A percentile compares a stretch with the other conserved stretches of the same genome.
Evolutionary conservation across 805 yeast genomes (phyloP).

Genomic region (Hanseniaspora nectarophila): DNA sequence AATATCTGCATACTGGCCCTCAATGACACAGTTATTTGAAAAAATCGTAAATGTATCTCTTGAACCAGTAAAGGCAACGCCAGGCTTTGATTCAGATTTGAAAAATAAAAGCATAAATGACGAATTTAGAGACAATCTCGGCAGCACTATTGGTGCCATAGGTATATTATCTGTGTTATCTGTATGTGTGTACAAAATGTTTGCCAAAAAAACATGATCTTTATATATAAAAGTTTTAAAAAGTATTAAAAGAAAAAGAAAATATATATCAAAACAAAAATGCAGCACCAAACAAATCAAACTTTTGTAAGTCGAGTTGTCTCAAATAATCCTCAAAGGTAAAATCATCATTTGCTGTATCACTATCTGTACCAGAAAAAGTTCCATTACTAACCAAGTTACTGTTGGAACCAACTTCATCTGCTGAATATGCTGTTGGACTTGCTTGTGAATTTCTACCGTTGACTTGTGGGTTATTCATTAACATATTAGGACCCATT

Average conservation of each 20-base stretch:
- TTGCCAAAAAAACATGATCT: slow-evolving; percentile 12
- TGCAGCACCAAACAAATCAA: slow-evolving; percentile 2
- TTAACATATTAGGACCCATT: too few relatives aligned
- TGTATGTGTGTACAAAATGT: slow-evolving; percentile 47
- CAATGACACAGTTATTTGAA: slow-evolving; percentile 70
- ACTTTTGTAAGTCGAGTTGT: slow-evolving; percentile 4
- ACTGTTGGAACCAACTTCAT: too few relatives aligned
- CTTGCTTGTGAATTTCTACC: not conserved
- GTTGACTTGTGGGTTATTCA: too few relatives aligned
- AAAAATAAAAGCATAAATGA: slow-evolving; percentile 34
- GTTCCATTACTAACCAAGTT: too few relatives aligned
- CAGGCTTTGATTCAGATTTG: slow-evolving; percentile 59
- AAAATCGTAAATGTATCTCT: slow-evolving; percentile 83
- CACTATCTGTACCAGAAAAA: not conserved
- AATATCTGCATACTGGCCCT: slow-evolving; percentile 79
- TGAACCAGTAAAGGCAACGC: slow-evolving; percentile 64
- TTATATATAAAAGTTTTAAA: not conserved
- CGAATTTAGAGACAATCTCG: slow-evolving; percentile 37
- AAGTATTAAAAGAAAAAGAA: not conserved
- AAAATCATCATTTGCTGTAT: not conserved
- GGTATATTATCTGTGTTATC: slow-evolving; percentile 54
- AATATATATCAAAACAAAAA: not conserved
- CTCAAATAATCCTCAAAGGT: slow-evolving; percentile 9
- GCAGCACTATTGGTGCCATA: slow-evolving; percentile 58
- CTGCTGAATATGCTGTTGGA: too few relatives aligned